Evolutionary conservation across 345 rosid genomes (phyloP).

Genomic region (Sapria himalayana): DNA sequence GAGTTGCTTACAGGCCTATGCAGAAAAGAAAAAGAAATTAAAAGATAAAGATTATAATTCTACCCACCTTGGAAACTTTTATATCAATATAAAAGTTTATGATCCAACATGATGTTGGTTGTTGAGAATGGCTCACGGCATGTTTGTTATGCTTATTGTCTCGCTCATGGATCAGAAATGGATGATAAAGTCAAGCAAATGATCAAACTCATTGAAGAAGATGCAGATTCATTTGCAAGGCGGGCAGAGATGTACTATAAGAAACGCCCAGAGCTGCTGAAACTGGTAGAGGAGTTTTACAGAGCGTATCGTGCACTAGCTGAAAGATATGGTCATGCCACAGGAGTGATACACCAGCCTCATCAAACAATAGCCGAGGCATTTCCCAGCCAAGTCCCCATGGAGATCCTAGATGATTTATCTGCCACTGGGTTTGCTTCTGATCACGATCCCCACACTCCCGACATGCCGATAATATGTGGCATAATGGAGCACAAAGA

Average conservation of each 20-base stretch:
- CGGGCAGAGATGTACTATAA: slow-evolving; percentile 99
- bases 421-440: slow-evolving; percentile 22
- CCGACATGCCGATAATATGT: slow-evolving; percentile 31
- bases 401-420: slow-evolving; percentile 45
- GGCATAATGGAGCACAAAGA: slow-evolving; percentile 36
- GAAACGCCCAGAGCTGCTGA: slow-evolving; percentile 94
- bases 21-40: too few species aligned
- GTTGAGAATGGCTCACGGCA: too few species aligned
- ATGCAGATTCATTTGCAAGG: slow-evolving; percentile 97
- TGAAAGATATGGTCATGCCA: slow-evolving; percentile 94
- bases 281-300: slow-evolving; percentile 94
- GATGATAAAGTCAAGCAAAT: slow-evolving; percentile 82
- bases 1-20: too few species aligned
- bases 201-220: slow-evolving; percentile 95
- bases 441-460: slow-evolving; percentile 56
- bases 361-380: slow-evolving; percentile 86
- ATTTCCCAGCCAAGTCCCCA: slow-evolving; percentile 76
- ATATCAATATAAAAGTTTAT: too few species aligned
- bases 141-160: neutral
- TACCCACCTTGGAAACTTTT: too few species aligned
- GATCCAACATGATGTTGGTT: too few species aligned
- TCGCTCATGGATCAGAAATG: slow-evolving; percentile 48
- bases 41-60: too few species aligned
- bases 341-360: slow-evolving; percentile 78
- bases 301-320: slow-evolving; percentile 95